A percentile compares a stretch with the other conserved stretches of the same genome.
Conservation (phyloP, 345 rosid genomes). For the Eucalyptus virginea region DNA sequence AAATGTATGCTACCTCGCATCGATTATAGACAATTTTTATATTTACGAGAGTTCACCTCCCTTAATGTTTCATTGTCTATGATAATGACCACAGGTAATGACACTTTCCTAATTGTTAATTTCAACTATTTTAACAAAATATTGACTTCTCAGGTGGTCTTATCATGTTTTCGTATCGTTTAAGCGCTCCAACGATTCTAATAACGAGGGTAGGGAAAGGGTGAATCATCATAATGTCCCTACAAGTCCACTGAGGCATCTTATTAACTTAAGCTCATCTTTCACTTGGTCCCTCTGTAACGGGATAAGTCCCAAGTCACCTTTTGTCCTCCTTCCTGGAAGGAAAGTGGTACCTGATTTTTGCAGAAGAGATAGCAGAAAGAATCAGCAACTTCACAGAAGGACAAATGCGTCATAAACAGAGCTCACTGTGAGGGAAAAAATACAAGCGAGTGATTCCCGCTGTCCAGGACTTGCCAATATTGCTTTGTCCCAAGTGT, state of each 20-base stretch:
- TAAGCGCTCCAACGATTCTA: not conserved
- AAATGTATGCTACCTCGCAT: accelerated
- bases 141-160: not conserved
- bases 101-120: not conserved
- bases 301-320: not conserved
- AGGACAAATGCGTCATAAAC: not conserved
- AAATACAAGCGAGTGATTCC: not conserved
- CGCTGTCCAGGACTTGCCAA: not conserved
- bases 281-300: not conserved
- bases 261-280: not conserved
- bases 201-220: not conserved
- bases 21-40: accelerated
- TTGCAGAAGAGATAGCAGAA: not conserved
- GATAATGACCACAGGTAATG: not conserved
- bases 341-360: not conserved
- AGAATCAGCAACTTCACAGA: not conserved
- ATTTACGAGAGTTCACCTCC: not conserved
- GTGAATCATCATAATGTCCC: not conserved
- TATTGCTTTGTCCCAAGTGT: not conserved
- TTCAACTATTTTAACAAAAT: not conserved
- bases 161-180: not conserved
- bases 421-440: not conserved
- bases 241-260: not conserved
- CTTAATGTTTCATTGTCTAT: not conserved
- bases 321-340: not conserved